phyloP scores from a whole-genome alignment of 768 basidiomycete species.

The Suillus luteus region DNA sequence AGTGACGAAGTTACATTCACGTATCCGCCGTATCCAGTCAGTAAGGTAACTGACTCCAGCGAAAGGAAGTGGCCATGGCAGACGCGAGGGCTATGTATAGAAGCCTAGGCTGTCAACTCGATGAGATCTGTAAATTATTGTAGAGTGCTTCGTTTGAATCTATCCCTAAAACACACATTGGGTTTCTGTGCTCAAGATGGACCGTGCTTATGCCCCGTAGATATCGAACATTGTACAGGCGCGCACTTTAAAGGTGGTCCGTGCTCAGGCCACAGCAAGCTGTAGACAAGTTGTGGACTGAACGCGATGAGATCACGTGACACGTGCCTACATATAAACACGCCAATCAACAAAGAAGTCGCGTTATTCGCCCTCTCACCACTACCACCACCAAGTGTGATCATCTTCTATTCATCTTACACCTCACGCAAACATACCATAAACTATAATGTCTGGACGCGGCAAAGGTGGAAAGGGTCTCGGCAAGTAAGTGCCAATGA shows the following conservation, averaged over 20 bases:
- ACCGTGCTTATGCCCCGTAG: neutral
- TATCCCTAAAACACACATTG: too few species aligned
- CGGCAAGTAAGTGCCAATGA: slow-evolving; percentile 36
- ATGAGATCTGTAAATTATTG: neutral
- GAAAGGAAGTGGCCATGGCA: neutral
- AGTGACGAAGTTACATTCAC: neutral
- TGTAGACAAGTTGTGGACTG: neutral
- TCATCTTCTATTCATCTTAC: slow-evolving; percentile 11
- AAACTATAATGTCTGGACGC: slow-evolving; percentile 45
- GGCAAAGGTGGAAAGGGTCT: slow-evolving; percentile 55
- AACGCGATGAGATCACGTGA: slow-evolving; percentile 24
- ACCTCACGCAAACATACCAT: slow-evolving; percentile 14
- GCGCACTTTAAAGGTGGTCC: neutral
- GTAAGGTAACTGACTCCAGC: neutral
- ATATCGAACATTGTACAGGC: neutral
- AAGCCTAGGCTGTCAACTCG: neutral
- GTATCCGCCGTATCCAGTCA: neutral
- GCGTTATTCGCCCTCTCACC: slow-evolving; percentile 27
- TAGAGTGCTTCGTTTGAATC: neutral
- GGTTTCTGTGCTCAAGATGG: neutral
- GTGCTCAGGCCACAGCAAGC: neutral
- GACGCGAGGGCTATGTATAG: neutral
- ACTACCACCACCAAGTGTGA: slow-evolving; percentile 24
- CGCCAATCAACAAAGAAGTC: slow-evolving; percentile 31
- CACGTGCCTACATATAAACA: slow-evolving; percentile 32